These are phyloP conservation scores for Colletotrichum falcatum DNA, from an alignment of 2,329 filamentous ascomycete species.

Conservation along the genomic window DNA sequence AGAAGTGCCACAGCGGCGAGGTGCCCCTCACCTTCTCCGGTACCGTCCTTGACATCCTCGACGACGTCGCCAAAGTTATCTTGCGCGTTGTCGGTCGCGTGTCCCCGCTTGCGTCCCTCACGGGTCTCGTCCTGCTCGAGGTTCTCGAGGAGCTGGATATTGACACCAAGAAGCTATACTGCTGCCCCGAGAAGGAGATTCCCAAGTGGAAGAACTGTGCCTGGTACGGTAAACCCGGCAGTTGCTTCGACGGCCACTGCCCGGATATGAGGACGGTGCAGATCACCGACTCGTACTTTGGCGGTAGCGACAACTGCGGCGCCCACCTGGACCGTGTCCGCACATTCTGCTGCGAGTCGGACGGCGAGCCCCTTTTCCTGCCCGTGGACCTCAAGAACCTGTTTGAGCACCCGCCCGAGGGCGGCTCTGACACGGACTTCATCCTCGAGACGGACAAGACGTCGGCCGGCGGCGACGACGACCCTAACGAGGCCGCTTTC, in stretches of 20 bases:
- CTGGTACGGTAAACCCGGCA: slow-evolving; percentile 52
- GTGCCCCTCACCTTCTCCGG: slow-evolving; percentile 45
- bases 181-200: slow-evolving; percentile 46
- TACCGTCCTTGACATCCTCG: slow-evolving; percentile 39
- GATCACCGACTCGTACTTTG: slow-evolving; percentile 46
- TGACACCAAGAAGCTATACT: slow-evolving; percentile 44
- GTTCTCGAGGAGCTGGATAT: slow-evolving; percentile 43
- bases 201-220: slow-evolving; percentile 48
- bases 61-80: slow-evolving; percentile 18
- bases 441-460: slow-evolving; percentile 47
- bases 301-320: slow-evolving; percentile 45
- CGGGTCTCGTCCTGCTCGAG: slow-evolving; percentile 28
- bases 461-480: slow-evolving; percentile 42
- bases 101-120: slow-evolving; percentile 4
- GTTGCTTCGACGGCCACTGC: slow-evolving; percentile 51
- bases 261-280: slow-evolving; percentile 44
- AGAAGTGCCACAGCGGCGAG: slow-evolving; percentile 43
- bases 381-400: slow-evolving; percentile 54
- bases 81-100: slow-evolving; percentile 12
- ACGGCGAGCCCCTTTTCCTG: slow-evolving; percentile 49
- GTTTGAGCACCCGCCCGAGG: slow-evolving; percentile 50
- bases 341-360: slow-evolving; percentile 43
- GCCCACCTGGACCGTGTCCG: slow-evolving; percentile 9
- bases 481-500: slow-evolving; percentile 50
- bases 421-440: slow-evolving; percentile 48